A percentile compares a stretch with the other conserved stretches of the same genome.
Evolutionary conservation across 352 stramenopile genomes (phyloP).

Genomic region (Poterioochromonas sp.): DNA sequence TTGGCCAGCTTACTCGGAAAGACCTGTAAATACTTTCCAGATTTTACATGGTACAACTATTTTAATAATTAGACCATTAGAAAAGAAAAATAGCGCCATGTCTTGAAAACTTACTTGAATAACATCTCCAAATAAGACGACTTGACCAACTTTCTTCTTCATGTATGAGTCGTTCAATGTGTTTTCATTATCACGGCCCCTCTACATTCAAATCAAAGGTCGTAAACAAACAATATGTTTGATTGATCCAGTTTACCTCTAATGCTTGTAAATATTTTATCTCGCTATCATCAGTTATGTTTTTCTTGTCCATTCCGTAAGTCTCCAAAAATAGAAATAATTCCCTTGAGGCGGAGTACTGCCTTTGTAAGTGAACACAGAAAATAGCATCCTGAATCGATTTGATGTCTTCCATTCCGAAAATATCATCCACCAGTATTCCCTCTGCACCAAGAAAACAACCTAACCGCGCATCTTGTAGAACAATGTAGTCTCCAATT

Average conservation of each 20-base stretch:
- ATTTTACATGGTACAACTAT: slow-evolving; percentile 42
- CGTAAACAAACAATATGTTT: neutral
- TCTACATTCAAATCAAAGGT: slow-evolving; percentile 6
- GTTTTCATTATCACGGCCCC: slow-evolving; percentile 41
- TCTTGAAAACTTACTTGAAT: slow-evolving; percentile 31
- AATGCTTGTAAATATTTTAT: slow-evolving; percentile 24
- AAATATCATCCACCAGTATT: slow-evolving; percentile 22
- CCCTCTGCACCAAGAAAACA: slow-evolving; percentile 20
- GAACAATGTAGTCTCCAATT: neutral
- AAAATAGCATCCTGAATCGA: slow-evolving; percentile 5
- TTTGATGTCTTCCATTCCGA: neutral
- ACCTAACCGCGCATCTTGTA: neutral
- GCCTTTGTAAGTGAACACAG: slow-evolving; percentile 21
- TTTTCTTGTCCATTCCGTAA: neutral
- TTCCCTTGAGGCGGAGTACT: slow-evolving; percentile 32
- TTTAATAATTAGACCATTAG: neutral
- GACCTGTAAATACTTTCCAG: slow-evolving; percentile 40
- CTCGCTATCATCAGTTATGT: neutral
- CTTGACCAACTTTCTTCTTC: slow-evolving; percentile 33
- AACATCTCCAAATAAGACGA: slow-evolving; percentile 37
- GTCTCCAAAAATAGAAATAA: slow-evolving; percentile 5
- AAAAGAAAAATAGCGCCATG: neutral
- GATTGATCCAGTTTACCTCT: neutral
- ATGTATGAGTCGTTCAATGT: slow-evolving; percentile 42
- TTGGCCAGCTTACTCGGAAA: slow-evolving; percentile 35